Base-by-base conservation (phyloP, 352 stramenopile species). In the Thalassiosira mediterranea region DNA sequence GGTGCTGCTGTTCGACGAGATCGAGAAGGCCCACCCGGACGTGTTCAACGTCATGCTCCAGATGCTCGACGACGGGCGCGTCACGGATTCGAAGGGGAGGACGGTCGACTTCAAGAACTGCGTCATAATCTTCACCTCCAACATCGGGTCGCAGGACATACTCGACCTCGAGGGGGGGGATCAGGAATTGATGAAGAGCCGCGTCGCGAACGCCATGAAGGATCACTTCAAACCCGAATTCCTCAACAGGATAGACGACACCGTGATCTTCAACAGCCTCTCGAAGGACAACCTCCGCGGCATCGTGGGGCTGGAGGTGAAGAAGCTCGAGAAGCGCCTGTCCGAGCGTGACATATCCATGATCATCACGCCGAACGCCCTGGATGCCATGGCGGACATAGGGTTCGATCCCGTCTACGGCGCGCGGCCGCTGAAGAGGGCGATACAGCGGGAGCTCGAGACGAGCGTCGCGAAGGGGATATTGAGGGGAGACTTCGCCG, bases 191-290 rank as follows among this genome's bases (percentile, higher is more conserved):
- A 83, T 58, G 78, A 72, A 26, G 49, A 80, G 34, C 31, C 59
- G 78, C 40, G 84, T 92, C 0, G 81, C 54, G 8, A 38, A 85
- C 32, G 86, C 85, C 3, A 94, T 92, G 86, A 85, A 64, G 54
- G 69, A 59, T 76, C 31, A 60, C 25, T 99, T 99, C 87, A 88
- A 95, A 0, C 97, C 97, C 1, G 97, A 99, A 81, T 99, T 99
- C 79, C 86, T 99, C 21, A 99, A 99, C 81, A 94, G 97, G 59
- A 95, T 99, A 61, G 96, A 99, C 72, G 96, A 99, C 71, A 91
- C 97, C 25, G 95, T 98, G 26, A 93, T 99, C 34, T 99, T 99
- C 79, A 98, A 98, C 75, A 95, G 91, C 42, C 88, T 99, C 10
- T 84, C 87, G 17, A 93, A 93, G 38, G 78, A 96, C 5, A 89